Percentiles rank a stretch among this genome's conserved stretches.
Evolutionary conservation across 2,329 filamentous ascomycete species (phyloP).

Genomic region (Fusarium torreyae): DNA sequence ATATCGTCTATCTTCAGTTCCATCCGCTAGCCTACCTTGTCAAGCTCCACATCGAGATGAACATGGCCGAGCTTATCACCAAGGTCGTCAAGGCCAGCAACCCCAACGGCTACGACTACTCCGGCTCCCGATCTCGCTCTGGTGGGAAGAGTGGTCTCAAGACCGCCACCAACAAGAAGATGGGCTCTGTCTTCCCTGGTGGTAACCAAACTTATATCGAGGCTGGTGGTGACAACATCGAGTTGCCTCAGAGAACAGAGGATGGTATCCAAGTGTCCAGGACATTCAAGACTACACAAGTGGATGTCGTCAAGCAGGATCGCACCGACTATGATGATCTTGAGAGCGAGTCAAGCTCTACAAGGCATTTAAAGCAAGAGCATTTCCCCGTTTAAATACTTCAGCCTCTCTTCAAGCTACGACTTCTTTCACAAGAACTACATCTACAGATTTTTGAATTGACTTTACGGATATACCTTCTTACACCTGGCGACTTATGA

Average conservation of each 20-base stretch:
- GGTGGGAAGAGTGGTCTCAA: slow-evolving; percentile 39
- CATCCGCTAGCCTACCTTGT: slow-evolving; percentile 67
- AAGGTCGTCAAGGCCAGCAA: slow-evolving; percentile 54
- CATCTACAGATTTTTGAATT: neutral
- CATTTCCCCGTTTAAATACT: slow-evolving; percentile 24
- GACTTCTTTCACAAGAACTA: neutral
- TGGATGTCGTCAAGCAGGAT: slow-evolving; percentile 37
- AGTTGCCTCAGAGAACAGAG: slow-evolving; percentile 34
- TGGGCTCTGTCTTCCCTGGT: slow-evolving; percentile 39
- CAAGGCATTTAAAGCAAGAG: slow-evolving; percentile 44
- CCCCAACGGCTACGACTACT: slow-evolving; percentile 47
- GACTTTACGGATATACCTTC: slow-evolving; percentile 11
- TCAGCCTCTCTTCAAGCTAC: neutral
- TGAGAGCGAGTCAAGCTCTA: slow-evolving; percentile 49
- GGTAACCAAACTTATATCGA: slow-evolving; percentile 45
- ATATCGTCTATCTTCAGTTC: slow-evolving; percentile 61
- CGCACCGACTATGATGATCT: slow-evolving; percentile 45
- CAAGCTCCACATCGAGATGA: slow-evolving; percentile 69
- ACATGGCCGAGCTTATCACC: slow-evolving; percentile 67
- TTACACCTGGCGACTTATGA: neutral
- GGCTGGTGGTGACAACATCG: slow-evolving; percentile 40
- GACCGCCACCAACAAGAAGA: slow-evolving; percentile 27
- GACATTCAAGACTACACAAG: slow-evolving; percentile 46
- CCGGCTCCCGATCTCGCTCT: slow-evolving; percentile 40
- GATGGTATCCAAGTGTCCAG: slow-evolving; percentile 47